phyloP scores from a whole-genome alignment of 495 filamentous ascomycete genomes.

The Cetradonia linearis region DNA sequence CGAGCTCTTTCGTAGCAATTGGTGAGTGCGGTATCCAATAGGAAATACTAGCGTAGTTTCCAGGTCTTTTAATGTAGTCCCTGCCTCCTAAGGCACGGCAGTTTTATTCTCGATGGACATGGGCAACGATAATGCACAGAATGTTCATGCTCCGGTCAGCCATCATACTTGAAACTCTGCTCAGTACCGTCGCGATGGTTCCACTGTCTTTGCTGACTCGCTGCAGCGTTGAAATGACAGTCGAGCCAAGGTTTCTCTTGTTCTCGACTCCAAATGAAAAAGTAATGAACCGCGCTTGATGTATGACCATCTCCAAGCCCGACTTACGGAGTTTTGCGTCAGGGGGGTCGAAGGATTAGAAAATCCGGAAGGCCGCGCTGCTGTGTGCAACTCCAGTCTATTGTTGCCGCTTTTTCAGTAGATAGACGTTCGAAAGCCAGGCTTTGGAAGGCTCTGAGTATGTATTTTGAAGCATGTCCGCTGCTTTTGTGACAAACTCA shows the following conservation, averaged over 20 bases:
- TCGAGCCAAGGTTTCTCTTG: not conserved
- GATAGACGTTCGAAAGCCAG: not conserved
- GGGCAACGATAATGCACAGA: not conserved
- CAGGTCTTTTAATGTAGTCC: not conserved
- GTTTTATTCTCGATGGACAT: not conserved
- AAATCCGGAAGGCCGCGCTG: not conserved
- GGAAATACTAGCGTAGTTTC: not conserved
- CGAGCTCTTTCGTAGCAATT: not conserved
- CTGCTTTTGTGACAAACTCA: slow-evolving; percentile 17
- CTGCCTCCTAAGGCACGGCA: not conserved
- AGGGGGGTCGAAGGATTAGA: not conserved
- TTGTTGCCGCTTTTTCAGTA: not conserved
- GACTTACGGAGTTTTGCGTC: not conserved
- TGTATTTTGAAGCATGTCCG: slow-evolving; percentile 30
- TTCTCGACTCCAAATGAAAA: not conserved
- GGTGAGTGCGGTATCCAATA: not conserved
- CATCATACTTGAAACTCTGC: not conserved
- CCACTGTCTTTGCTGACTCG: not conserved
- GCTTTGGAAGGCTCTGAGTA: not conserved
- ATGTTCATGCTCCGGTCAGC: not conserved
- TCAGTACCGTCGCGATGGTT: not conserved
- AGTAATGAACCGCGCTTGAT: not conserved
- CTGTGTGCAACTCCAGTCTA: not conserved
- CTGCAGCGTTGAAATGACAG: not conserved
- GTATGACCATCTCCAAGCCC: not conserved